Evolutionary conservation across 1,139 yeast genomes (phyloP).

Genomic region (Yamadazyma blattariae): DNA sequence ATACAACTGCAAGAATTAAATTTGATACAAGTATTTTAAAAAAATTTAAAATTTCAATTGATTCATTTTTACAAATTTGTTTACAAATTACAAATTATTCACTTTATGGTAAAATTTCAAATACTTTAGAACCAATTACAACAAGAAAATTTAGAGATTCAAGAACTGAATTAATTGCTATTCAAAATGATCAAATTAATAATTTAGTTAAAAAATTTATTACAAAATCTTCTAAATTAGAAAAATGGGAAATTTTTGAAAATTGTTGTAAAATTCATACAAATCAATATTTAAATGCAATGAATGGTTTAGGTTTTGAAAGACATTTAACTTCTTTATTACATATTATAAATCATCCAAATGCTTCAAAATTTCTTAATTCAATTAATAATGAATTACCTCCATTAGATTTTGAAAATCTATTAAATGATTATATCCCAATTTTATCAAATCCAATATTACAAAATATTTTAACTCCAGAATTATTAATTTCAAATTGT

Average conservation of each 20-base stretch:
- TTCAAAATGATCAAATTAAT: conserved; percentile 54
- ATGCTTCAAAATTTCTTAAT: conserved; percentile 39
- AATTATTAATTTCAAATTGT: conserved; percentile 54
- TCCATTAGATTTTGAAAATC: conserved; percentile 19
- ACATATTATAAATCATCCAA: conserved; percentile 36
- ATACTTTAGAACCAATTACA: conserved; percentile 71
- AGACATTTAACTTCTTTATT: conserved; percentile 66
- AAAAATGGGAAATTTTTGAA: conserved; percentile 51
- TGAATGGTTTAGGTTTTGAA: conserved; percentile 66
- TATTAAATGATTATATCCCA: conserved; percentile 33
- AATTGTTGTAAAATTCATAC: conserved; percentile 54
- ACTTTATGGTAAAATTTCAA: conserved; percentile 64
- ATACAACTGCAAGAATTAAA: conserved; percentile 39
- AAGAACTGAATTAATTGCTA: conserved; percentile 64
- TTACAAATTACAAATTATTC: conserved; percentile 73
- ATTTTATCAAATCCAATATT: conserved; percentile 59
- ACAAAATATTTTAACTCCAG: conserved; percentile 41
- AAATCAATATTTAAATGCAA: conserved; percentile 46
- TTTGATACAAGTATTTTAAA: conserved; percentile 45
- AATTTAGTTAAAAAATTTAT: conserved; percentile 61
- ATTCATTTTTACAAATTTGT: conserved; percentile 65
- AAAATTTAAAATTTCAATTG: conserved; percentile 56
- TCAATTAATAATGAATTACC: conserved; percentile 34
- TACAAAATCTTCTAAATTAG: conserved; percentile 43
- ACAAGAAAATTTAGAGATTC: conserved; percentile 66